Conservation (phyloP, 257 asterid species). For the Solanum corneliomulleri region DNA sequence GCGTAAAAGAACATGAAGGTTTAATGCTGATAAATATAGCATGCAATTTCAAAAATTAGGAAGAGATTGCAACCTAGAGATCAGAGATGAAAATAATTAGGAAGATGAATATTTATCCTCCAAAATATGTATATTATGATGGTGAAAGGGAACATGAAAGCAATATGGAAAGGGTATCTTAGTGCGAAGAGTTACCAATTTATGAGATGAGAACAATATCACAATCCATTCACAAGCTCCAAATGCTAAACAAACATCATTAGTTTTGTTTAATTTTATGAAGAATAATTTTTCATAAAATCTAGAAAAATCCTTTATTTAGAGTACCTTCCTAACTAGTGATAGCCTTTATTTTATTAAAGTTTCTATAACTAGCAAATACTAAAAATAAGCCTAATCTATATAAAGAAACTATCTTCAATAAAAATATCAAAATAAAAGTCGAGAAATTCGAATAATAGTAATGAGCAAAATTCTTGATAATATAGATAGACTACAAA, state of each 20-base stretch:
- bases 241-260: background rate
- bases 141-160: background rate
- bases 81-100: background rate
- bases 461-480: background rate
- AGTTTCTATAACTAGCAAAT: background rate
- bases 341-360: background rate
- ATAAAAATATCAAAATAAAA: background rate
- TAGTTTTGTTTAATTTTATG: background rate
- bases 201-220: background rate
- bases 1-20: background rate
- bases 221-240: background rate
- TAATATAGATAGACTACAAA: too few relatives aligned
- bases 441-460: background rate
- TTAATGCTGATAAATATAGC: too few relatives aligned
- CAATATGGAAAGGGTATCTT: background rate
- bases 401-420: background rate
- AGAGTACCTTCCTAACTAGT: background rate
- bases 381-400: background rate
- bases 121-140: background rate
- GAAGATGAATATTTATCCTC: background rate
- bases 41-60: background rate
- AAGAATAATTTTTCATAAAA: background rate
- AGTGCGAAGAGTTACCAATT: background rate
- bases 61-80: background rate
- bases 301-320: background rate